A percentile compares a stretch with the other conserved stretches of the same genome.
Evolutionary conservation across 2,329 filamentous ascomycete genomes (phyloP).

Genomic region (Lanzia echinophila): DNA sequence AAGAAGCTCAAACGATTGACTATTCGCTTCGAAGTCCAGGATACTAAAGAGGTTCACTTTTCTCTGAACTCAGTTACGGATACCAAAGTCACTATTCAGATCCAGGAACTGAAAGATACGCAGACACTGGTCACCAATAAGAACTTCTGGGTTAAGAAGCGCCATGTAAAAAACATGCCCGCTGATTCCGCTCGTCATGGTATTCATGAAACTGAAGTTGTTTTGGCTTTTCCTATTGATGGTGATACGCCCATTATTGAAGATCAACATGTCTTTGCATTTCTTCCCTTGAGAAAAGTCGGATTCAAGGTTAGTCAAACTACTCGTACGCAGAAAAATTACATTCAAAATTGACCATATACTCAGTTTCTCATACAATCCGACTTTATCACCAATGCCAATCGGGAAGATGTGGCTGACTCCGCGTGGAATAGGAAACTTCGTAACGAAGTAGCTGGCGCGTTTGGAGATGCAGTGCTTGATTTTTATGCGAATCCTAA

Average conservation of each 20-base stretch:
- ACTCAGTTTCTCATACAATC: slow-evolving; percentile 42
- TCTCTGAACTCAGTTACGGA: not conserved
- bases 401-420: slow-evolving; percentile 34
- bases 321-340: not conserved
- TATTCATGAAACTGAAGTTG: not conserved
- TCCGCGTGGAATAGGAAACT: slow-evolving; percentile 36
- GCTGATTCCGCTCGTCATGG: not conserved
- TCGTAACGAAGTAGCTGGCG: slow-evolving; percentile 31
- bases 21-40: not conserved
- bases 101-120: not conserved
- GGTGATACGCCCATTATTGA: slow-evolving; percentile 3
- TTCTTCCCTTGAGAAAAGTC: slow-evolving; percentile 10
- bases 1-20: not conserved
- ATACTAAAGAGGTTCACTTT: not conserved
- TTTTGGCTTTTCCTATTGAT: slow-evolving; percentile 1
- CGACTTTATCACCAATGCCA: slow-evolving; percentile 43
- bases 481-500: slow-evolving; percentile 33
- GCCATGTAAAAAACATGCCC: not conserved
- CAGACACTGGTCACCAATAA: not conserved
- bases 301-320: slow-evolving; percentile 7
- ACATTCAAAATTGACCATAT: slow-evolving; percentile 23
- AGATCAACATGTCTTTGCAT: slow-evolving; percentile 10
- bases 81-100: not conserved
- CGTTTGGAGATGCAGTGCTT: slow-evolving; percentile 35
- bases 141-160: slow-evolving; percentile 16